These are phyloP conservation scores for Laburnicola sp. DNA, from an alignment of 2,329 filamentous ascomycete genomes.

Conservation along the genomic window DNA sequence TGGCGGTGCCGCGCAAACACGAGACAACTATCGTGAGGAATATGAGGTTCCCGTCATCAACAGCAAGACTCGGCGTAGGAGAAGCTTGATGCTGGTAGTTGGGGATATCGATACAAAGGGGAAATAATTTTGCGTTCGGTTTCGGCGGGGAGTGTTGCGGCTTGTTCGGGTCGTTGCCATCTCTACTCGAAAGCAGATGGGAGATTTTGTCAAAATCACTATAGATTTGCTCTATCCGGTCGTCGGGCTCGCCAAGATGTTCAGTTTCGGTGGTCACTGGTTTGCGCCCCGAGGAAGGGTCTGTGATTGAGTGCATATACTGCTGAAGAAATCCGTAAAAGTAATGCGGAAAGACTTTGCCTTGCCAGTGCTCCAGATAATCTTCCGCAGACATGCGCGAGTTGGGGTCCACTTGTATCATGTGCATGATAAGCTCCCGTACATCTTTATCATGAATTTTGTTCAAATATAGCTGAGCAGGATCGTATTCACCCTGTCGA, in stretches of 20 bases:
- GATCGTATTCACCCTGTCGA: slow-evolving; percentile 88
- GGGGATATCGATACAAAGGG: slow-evolving; percentile 82
- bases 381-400: slow-evolving; percentile 91
- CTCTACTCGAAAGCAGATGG: slow-evolving; percentile 80
- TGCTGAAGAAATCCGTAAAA: slow-evolving; percentile 98
- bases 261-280: slow-evolving; percentile 68
- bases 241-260: slow-evolving; percentile 85
- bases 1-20: slow-evolving; percentile 84
- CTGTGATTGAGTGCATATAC: slow-evolving; percentile 95
- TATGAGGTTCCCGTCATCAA: slow-evolving; percentile 88
- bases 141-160: slow-evolving; percentile 38
- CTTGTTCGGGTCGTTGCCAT: slow-evolving; percentile 49
- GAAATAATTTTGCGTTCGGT: slow-evolving; percentile 65
- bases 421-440: slow-evolving; percentile 85
- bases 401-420: slow-evolving; percentile 94
- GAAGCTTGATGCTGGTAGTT: slow-evolving; percentile 75
- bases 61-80: slow-evolving; percentile 61
- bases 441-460: slow-evolving; percentile 88
- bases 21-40: slow-evolving; percentile 88
- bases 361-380: slow-evolving; percentile 88
- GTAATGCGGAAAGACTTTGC: slow-evolving; percentile 91
- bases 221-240: slow-evolving; percentile 90
- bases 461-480: slow-evolving; percentile 74
- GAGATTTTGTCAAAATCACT: slow-evolving; percentile 98
- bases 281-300: slow-evolving; percentile 78